These are phyloP conservation scores for Erysimum cheiri DNA, from an alignment of 441 rosid species.

Conservation along the genomic window DNA sequence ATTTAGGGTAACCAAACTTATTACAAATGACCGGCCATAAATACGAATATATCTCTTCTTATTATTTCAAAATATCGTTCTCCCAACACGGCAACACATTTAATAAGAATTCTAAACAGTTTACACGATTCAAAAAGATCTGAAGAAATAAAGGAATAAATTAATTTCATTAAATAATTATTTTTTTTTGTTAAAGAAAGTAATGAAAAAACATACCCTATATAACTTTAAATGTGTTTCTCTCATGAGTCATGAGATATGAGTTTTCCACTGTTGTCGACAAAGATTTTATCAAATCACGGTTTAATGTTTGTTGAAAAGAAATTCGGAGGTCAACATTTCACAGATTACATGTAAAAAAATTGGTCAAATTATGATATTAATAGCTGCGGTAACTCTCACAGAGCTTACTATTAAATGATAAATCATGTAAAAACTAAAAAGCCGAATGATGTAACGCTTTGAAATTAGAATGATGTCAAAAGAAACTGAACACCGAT, in stretches of 20 bases:
- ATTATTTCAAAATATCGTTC: background rate
- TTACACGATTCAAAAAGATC: background rate
- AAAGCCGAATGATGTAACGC: background rate
- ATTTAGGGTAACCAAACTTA: background rate
- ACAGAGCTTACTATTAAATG: background rate
- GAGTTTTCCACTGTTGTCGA: no score
- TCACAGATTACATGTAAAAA: no score
- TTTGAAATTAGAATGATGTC: background rate
- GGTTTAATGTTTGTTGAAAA: no score
- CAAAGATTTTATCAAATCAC: no score
- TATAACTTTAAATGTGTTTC: no score
- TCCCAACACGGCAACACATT: background rate
- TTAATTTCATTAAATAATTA: no score
- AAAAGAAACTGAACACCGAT: background rate
- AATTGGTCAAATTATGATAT: background rate
- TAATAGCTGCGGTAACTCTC: background rate
- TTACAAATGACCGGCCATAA: background rate
- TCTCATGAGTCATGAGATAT: no score
- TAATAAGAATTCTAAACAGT: background rate
- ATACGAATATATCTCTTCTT: background rate
- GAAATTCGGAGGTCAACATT: no score
- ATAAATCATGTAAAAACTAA: background rate
- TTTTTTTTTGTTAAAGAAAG: no score
- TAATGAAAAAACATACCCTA: no score
- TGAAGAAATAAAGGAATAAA: background rate